A percentile compares a stretch with the other conserved stretches of the same genome.
Conservation (phyloP, 139 green algal species). For the Astrephomene gubernaculifera region DNA sequence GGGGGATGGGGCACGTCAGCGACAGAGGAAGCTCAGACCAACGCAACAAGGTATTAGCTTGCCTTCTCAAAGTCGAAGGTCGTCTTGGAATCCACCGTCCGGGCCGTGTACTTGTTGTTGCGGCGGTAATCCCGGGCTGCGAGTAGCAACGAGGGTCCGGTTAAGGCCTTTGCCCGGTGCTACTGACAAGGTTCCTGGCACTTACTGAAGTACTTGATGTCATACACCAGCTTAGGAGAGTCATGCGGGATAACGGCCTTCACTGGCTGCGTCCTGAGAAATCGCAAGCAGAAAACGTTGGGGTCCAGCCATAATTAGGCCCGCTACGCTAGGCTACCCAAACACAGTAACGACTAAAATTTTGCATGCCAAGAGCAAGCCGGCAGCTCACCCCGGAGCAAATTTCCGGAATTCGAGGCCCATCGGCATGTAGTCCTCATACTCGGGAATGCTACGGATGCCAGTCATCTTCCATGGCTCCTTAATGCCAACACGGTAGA, state of each 20-base stretch:
- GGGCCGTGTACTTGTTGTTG: slow-evolving; percentile 62
- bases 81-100: slow-evolving; percentile 50
- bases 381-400: slow-evolving; percentile 52
- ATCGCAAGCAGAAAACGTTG: neutral
- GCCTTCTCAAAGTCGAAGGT: slow-evolving; percentile 62
- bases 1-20: neutral
- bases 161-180: too few species aligned
- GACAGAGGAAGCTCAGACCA: neutral
- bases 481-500: slow-evolving; percentile 49
- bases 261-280: slow-evolving; percentile 71
- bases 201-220: slow-evolving; percentile 85
- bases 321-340: too few species aligned
- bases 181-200: too few species aligned
- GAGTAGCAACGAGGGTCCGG: too few species aligned
- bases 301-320: neutral
- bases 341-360: too few species aligned
- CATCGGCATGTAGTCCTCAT: slow-evolving; percentile 55
- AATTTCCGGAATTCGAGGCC: slow-evolving; percentile 57
- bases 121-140: slow-evolving; percentile 60
- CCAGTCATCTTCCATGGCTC: slow-evolving; percentile 65
- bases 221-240: slow-evolving; percentile 69
- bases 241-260: slow-evolving; percentile 73
- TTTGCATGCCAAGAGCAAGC: too few species aligned
- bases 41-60: neutral
- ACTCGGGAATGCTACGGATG: slow-evolving; percentile 51